Evolutionary conservation across 2,329 filamentous ascomycete genomes (phyloP).

Genomic region (Phoma sp.): DNA sequence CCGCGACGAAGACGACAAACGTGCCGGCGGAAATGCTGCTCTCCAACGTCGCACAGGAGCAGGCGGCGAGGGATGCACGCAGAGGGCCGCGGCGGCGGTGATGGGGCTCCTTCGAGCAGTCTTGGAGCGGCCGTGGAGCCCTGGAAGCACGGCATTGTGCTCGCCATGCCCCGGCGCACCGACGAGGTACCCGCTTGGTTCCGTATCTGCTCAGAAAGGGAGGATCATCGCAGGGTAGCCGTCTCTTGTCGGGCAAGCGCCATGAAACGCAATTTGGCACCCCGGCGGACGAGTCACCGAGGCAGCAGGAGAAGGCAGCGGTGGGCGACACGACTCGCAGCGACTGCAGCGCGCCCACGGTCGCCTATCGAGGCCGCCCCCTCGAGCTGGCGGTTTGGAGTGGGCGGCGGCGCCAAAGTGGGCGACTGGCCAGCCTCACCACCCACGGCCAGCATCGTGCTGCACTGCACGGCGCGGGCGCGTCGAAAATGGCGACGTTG

Average conservation of each 20-base stretch:
- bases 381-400: no score
- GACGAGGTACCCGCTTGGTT: conserved; percentile 38
- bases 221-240: conserved; percentile 42
- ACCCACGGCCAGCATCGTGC: conserved; percentile 63
- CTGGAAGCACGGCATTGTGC: conserved; percentile 19
- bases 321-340: conserved; percentile 1
- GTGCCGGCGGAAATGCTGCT: conserved; percentile 6
- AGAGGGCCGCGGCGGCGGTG: conserved; percentile 17
- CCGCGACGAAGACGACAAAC: conserved; percentile 9
- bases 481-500: conserved; percentile 24
- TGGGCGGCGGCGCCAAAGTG: conserved; percentile 2
- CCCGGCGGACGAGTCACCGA: conserved; percentile 20
- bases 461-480: conserved; percentile 50
- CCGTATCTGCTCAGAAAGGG: conserved; percentile 34
- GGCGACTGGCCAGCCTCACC: conserved; percentile 18
- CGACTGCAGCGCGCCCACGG: neutral
- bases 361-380: neutral
- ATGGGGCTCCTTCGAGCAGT: conserved; percentile 3
- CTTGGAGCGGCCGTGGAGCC: neutral
- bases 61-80: conserved; percentile 1
- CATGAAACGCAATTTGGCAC: conserved; percentile 42
- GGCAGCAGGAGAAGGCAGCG: conserved; percentile 18
- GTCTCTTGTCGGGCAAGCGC: conserved; percentile 43
- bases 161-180: conserved; percentile 17
- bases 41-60: conserved; percentile 5